Evolutionary conservation across 768 basidiomycete species (phyloP).

Genomic region (Hygrophorus russula): DNA sequence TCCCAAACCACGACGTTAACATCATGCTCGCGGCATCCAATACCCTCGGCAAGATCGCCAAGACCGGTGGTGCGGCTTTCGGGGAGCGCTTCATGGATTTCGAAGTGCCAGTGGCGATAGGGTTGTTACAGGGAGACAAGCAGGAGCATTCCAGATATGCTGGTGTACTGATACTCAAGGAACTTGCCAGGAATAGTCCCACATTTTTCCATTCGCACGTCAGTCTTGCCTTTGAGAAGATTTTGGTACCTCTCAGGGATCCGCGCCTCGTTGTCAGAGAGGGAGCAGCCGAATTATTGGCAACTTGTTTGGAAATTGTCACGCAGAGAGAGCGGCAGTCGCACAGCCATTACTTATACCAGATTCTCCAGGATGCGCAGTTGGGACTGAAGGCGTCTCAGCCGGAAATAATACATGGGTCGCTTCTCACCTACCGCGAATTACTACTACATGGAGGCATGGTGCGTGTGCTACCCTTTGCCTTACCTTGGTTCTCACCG

Average conservation of each 20-base stretch:
- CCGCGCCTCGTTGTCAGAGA: constrained; percentile 84
- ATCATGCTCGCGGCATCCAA: constrained; percentile 95
- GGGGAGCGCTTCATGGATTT: constrained; percentile 85
- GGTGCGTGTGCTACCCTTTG: constrained; percentile 27
- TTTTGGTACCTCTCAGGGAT: constrained; percentile 84
- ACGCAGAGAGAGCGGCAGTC: constrained; percentile 59
- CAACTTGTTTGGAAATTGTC: constrained; percentile 85
- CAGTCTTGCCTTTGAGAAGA: constrained; percentile 81
- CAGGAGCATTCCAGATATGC: constrained; percentile 84
- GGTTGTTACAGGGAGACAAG: constrained; percentile 61
- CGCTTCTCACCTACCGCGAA: constrained; percentile 83
- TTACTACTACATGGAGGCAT: constrained; percentile 89
- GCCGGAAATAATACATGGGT: constrained; percentile 88
- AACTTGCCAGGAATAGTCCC: constrained; percentile 83
- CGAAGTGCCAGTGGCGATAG: constrained; percentile 78
- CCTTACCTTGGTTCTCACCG: not conserved
- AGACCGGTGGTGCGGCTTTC: constrained; percentile 72
- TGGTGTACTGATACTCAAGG: constrained; percentile 88
- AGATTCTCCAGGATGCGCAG: constrained; percentile 86
- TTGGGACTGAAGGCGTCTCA: constrained; percentile 66
- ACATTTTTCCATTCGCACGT: constrained; percentile 85
- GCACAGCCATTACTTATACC: constrained; percentile 54
- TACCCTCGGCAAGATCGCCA: constrained; percentile 78
- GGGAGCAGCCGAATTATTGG: constrained; percentile 87
- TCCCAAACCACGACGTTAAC: constrained; percentile 86